A percentile compares a stretch with the other conserved stretches of the same genome.
These are phyloP conservation scores for Syzygium syzygioides DNA, from an alignment of 441 rosid species.

Conservation along the genomic window DNA sequence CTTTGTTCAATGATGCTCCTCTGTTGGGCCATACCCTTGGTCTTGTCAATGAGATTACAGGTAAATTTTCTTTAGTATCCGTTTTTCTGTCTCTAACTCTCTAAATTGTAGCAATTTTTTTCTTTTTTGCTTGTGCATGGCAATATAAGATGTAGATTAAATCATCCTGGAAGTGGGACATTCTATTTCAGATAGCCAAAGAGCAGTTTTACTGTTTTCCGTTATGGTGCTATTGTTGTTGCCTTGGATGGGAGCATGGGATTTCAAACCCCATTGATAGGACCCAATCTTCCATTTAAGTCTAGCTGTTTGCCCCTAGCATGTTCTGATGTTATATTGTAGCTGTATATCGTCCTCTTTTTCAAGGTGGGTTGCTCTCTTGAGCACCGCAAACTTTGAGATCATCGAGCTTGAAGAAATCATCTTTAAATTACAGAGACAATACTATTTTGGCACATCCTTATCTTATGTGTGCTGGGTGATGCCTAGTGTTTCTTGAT, in stretches of 20 bases:
- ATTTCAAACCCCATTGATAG: not conserved
- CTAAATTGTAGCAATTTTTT: not conserved
- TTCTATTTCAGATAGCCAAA: not conserved
- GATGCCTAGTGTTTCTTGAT: not conserved
- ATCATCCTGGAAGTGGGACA: not conserved
- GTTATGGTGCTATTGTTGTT: not conserved
- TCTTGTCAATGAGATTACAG: not conserved
- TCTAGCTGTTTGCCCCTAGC: not conserved
- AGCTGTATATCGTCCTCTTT: not conserved
- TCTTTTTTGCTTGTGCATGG: not conserved
- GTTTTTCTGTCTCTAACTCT: not conserved
- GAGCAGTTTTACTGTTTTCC: not conserved
- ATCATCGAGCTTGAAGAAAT: not conserved
- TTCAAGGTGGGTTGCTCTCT: not conserved
- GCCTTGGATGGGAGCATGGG: not conserved
- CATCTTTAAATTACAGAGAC: not conserved
- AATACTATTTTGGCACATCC: not conserved
- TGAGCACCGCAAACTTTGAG: not conserved
- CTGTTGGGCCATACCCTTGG: not conserved
- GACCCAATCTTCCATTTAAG: not conserved
- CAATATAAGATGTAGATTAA: not conserved
- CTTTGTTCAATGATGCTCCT: conserved; percentile 5
- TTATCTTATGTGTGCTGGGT: not conserved
- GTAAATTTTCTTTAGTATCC: not conserved
- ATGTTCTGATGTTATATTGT: not conserved